These are phyloP conservation scores for Coprinopsis marcescibilis DNA, from an alignment of 768 basidiomycete species.

Conservation along the genomic window DNA sequence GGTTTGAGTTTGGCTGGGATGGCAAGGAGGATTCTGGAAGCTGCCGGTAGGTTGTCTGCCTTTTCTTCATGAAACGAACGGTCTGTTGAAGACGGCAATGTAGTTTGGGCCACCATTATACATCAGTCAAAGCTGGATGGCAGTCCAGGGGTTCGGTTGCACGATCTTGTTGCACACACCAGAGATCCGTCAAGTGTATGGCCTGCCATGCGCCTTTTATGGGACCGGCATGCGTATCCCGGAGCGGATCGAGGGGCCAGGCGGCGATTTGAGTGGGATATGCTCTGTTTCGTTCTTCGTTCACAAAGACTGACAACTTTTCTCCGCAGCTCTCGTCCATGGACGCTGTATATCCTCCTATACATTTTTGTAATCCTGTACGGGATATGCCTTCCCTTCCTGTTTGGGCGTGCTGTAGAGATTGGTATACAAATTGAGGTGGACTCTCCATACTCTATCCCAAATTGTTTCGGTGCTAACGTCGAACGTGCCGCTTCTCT, in stretches of 20 bases:
- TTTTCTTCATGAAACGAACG: neutral
- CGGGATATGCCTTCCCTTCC: conserved; percentile 26
- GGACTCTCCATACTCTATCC: conserved; percentile 8
- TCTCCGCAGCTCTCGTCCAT: conserved; percentile 26
- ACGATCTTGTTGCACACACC: conserved; percentile 29
- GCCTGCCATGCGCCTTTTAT: conserved; percentile 28
- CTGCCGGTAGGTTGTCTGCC: conserved; percentile 26
- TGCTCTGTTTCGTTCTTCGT: neutral
- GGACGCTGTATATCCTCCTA: conserved; percentile 31
- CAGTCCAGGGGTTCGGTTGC: conserved; percentile 28
- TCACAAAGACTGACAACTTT: neutral
- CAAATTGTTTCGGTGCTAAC: no score
- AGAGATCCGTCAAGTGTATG: conserved; percentile 24
- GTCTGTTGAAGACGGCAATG: neutral
- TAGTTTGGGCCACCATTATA: conserved; percentile 41
- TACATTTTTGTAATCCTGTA: conserved; percentile 28
- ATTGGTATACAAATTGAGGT: conserved; percentile 28
- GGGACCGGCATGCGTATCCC: conserved; percentile 27
- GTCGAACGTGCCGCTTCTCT: no score
- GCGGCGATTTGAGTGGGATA: conserved; percentile 31
- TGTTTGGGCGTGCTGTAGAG: conserved; percentile 31
- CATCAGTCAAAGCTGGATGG: conserved; percentile 29
- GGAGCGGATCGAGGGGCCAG: conserved; percentile 28
- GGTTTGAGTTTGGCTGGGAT: conserved; percentile 26
- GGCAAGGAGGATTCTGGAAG: conserved; percentile 28